These are phyloP conservation scores for Forsythia suspensa DNA, from an alignment of 257 asterid genomes.

Conservation along the genomic window DNA sequence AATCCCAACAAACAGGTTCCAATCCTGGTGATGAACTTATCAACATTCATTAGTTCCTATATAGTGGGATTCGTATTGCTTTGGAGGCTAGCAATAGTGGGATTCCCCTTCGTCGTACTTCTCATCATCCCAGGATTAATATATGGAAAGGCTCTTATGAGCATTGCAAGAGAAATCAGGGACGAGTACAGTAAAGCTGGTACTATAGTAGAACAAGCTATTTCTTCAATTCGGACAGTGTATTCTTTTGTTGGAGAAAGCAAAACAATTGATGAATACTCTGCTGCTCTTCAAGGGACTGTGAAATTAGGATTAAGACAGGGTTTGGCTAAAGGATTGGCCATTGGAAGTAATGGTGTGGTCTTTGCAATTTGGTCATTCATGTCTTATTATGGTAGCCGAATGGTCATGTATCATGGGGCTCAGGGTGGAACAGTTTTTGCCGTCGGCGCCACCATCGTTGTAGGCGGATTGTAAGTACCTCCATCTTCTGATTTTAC, in stretches of 20 bases:
- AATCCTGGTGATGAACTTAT: conserved; percentile 64
- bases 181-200: conserved; percentile 74
- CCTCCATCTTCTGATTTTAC: background rate
- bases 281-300: conserved; percentile 75
- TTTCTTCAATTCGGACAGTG: conserved; percentile 81
- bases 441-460: conserved; percentile 78
- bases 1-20: conserved; percentile 53
- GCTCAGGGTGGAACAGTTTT: conserved; percentile 81
- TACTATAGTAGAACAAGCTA: conserved; percentile 67
- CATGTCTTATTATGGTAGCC: conserved; percentile 79
- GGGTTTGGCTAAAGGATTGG: conserved; percentile 88
- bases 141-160: conserved; percentile 73
- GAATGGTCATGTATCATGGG: conserved; percentile 83
- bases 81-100: conserved; percentile 80
- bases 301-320: conserved; percentile 66
- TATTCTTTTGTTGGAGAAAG: conserved; percentile 83
- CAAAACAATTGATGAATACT: conserved; percentile 48
- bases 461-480: conserved; percentile 84
- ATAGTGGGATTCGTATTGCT: conserved; percentile 60
- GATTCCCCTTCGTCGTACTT: conserved; percentile 65
- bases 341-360: conserved; percentile 80
- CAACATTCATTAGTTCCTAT: conserved; percentile 65
- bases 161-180: conserved; percentile 56
- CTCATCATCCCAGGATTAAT: conserved; percentile 83
- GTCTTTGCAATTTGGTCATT: conserved; percentile 85